phyloP scores from a whole-genome alignment of 2,329 filamentous ascomycete genomes.

The Neodidymelliopsis sp. region DNA sequence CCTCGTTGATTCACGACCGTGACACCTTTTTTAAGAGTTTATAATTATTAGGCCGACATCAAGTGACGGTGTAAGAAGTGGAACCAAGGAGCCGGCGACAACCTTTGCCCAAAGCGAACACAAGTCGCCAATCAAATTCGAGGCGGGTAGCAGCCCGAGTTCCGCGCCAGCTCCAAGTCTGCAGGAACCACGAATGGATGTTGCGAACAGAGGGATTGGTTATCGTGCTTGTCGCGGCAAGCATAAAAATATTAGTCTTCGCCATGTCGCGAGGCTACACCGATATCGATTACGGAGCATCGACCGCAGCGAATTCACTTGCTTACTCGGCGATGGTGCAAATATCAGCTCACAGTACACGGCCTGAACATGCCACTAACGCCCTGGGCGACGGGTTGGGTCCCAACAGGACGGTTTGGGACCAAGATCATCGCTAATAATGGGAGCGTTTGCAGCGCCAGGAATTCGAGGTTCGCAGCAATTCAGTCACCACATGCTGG shows the following conservation, averaged over 20 bases:
- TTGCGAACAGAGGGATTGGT: constrained; percentile 25
- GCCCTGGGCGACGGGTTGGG: constrained; percentile 36
- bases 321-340: constrained; percentile 1
- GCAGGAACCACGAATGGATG: constrained; percentile 10
- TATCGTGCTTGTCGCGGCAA: constrained; percentile 47
- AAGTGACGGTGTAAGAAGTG: constrained; percentile 24
- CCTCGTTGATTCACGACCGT: neutral
- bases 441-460: constrained; percentile 37
- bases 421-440: constrained; percentile 25
- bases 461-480: constrained; percentile 20
- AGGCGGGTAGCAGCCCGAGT: constrained; percentile 16
- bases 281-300: constrained; percentile 4
- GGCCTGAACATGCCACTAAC: constrained; percentile 6
- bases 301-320: constrained; percentile 10
- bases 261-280: constrained; percentile 8
- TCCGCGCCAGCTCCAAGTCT: constrained; percentile 22
- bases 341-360: constrained; percentile 19
- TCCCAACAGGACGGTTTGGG: constrained; percentile 44
- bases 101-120: constrained; percentile 19
- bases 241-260: constrained; percentile 17
- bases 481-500: constrained; percentile 16
- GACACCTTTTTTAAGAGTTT: constrained; percentile 4
- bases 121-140: constrained; percentile 32
- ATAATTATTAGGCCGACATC: constrained; percentile 13
- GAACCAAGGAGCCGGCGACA: constrained; percentile 23